phyloP scores from a whole-genome alignment of 2,329 filamentous ascomycete species.

The Calcarisporium arbuscula region DNA sequence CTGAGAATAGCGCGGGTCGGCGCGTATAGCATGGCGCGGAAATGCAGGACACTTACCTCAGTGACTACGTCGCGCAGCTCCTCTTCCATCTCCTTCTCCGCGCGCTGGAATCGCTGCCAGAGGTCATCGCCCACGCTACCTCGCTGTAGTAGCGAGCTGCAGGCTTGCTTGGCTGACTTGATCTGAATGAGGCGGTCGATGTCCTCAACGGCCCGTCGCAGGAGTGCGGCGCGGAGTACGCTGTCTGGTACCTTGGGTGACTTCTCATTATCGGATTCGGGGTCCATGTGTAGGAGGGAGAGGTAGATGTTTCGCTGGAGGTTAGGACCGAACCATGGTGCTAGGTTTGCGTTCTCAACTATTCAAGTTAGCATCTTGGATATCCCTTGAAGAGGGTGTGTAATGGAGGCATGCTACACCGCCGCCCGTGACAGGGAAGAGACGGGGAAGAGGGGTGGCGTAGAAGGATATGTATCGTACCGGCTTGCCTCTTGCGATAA shows the following conservation, averaged over 20 bases:
- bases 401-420: no score
- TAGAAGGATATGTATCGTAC: conserved; percentile 37
- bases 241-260: conserved; percentile 68
- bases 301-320: conserved; percentile 92
- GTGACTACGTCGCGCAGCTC: conserved; percentile 90
- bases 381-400: no score
- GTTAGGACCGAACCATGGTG: conserved; percentile 90
- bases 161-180: conserved; percentile 79
- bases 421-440: no score
- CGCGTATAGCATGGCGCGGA: background rate
- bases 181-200: conserved; percentile 88
- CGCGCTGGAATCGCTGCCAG: conserved; percentile 84
- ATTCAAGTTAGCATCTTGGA: conserved; percentile 11
- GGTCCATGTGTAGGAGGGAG: conserved; percentile 75
- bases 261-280: conserved; percentile 59
- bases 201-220: conserved; percentile 86
- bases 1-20: no score
- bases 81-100: conserved; percentile 96
- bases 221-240: conserved; percentile 78
- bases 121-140: conserved; percentile 94
- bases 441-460: background rate
- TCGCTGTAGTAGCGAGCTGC: conserved; percentile 74
- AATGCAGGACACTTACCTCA: conserved; percentile 54
- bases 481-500: conserved; percentile 86
- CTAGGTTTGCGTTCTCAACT: conserved; percentile 78